Conservation (phyloP, 2,329 filamentous ascomycete species). For the Fusarium sp. region DNA sequence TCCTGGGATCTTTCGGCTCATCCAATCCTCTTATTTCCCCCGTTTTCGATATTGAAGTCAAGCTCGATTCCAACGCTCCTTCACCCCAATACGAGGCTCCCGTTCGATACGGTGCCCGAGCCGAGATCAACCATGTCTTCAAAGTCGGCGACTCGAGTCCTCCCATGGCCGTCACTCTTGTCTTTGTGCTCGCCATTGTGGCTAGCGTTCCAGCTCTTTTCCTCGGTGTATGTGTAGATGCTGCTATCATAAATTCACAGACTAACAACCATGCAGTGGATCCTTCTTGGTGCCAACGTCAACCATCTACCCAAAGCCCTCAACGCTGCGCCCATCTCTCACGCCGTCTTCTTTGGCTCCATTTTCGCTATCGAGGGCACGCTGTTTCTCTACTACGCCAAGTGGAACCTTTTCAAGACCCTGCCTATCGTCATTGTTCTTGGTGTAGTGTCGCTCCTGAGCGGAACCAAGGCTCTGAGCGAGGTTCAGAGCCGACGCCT, state of each 20-base stretch:
- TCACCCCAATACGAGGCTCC: conserved; percentile 73
- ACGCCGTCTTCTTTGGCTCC: conserved; percentile 87
- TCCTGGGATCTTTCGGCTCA: conserved; percentile 88
- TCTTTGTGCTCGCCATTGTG: conserved; percentile 80
- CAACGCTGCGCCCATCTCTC: conserved; percentile 80
- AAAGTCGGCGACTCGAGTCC: conserved; percentile 82
- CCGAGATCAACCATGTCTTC: conserved; percentile 94
- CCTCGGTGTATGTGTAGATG: conserved; percentile 67
- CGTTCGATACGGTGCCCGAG: conserved; percentile 84
- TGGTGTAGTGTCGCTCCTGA: conserved; percentile 80
- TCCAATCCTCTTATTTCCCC: conserved; percentile 74
- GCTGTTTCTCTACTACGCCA: conserved; percentile 94
- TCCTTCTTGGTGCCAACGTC: conserved; percentile 83
- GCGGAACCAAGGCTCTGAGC: conserved; percentile 88
- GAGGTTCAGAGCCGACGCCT: conserved; percentile 92
- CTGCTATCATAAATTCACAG: neutral
- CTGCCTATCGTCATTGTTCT: conserved; percentile 79
- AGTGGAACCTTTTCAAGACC: conserved; percentile 91
- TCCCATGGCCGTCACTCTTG: conserved; percentile 80
- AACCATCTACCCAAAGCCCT: conserved; percentile 82
- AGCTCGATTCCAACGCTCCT: conserved; percentile 71
- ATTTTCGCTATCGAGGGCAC: conserved; percentile 89
- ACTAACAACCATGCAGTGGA: conserved; percentile 71
- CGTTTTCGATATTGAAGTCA: conserved; percentile 79
- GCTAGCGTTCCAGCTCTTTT: conserved; percentile 81